These are phyloP conservation scores for Rhododendron henanense DNA, from an alignment of 148 eudicot species.

Conservation along the genomic window DNA sequence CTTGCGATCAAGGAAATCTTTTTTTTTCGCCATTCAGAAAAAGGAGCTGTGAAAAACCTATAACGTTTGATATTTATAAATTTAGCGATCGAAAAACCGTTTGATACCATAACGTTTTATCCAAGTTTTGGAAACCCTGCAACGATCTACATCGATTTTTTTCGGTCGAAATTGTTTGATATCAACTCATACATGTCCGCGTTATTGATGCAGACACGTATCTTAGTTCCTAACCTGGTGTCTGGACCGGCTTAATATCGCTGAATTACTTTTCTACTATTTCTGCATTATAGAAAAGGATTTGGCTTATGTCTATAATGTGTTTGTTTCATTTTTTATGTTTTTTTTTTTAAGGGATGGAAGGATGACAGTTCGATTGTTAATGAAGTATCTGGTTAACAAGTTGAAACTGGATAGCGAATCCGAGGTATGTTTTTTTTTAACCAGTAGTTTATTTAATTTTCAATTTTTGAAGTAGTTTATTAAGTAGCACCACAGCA, in stretches of 20 bases:
- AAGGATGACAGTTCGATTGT: constrained; percentile 65
- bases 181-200: background rate
- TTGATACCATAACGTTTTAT: background rate
- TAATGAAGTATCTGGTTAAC: constrained; percentile 75
- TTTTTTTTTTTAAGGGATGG: constrained; percentile 47
- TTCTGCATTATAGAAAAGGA: background rate
- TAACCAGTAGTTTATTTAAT: background rate
- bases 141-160: background rate
- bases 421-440: constrained; percentile 58
- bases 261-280: background rate
- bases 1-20: background rate
- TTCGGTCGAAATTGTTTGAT: background rate
- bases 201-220: background rate
- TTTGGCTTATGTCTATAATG: background rate
- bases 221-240: background rate
- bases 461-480: background rate
- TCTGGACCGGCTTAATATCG: too few relatives aligned
- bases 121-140: background rate
- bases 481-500: background rate
- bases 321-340: background rate
- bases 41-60: background rate
- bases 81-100: background rate
- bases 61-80: background rate
- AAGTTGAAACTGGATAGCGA: constrained; percentile 78
- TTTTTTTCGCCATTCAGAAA: too few relatives aligned